phyloP scores from a whole-genome alignment of 257 asterid genomes.

The Solanum medicagineum region DNA sequence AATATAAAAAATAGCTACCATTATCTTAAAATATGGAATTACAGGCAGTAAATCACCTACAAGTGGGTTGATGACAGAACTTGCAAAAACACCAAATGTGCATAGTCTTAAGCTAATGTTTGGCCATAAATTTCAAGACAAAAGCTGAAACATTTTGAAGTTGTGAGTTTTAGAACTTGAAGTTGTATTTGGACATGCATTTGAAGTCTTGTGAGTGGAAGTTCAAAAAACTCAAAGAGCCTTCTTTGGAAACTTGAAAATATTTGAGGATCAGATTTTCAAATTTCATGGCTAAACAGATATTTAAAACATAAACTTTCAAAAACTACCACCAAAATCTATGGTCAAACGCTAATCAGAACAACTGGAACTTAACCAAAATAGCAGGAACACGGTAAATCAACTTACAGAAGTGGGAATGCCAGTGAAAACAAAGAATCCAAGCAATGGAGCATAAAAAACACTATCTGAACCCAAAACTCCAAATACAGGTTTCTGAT shows the following conservation, averaged over 20 bases:
- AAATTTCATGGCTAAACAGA: neutral
- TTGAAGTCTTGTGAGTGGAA: neutral
- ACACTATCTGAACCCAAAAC: constrained; percentile 65
- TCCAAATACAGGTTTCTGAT: constrained; percentile 78
- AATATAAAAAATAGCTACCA: neutral
- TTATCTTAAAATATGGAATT: neutral
- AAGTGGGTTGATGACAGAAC: neutral
- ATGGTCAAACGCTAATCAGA: neutral
- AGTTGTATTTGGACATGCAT: neutral
- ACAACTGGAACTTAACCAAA: neutral
- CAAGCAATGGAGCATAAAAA: constrained; percentile 85
- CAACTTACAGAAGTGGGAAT: constrained; percentile 70
- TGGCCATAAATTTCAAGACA: neutral
- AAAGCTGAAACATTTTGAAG: neutral
- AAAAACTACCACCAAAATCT: neutral
- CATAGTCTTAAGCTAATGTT: neutral
- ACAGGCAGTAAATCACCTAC: neutral
- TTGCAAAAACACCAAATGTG: neutral
- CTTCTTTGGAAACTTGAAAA: neutral
- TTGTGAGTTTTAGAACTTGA: neutral
- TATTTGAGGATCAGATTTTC: neutral
- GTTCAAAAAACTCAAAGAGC: neutral
- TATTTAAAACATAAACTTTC: neutral
- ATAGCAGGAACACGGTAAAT: neutral
- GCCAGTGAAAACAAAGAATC: constrained; percentile 79